phyloP scores from a whole-genome alignment of 2,329 filamentous ascomycete species.

The Colletotrichum lentis region DNA sequence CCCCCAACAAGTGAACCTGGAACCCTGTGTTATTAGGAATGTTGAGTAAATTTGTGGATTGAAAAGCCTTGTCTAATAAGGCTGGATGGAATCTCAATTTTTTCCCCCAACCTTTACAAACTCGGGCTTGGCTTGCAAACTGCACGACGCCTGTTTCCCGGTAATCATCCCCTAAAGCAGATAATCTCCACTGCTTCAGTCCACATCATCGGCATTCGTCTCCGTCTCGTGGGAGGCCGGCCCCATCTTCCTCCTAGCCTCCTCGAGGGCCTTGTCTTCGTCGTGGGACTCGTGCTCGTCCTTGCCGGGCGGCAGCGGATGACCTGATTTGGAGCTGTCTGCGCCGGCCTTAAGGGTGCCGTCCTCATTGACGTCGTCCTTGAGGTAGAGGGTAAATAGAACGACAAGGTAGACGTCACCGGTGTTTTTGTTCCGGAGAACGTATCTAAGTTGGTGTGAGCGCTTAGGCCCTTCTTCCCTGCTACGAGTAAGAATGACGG shows the following conservation, averaged over 20 bases:
- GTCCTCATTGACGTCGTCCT: conserved; percentile 69
- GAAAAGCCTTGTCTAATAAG: too few relatives aligned
- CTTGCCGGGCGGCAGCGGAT: conserved; percentile 28
- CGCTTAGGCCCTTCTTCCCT: conserved; percentile 58
- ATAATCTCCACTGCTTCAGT: conserved; percentile 43
- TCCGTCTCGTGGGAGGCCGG: conserved; percentile 41
- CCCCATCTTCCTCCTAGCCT: conserved; percentile 51
- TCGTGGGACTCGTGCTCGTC: conserved; percentile 43
- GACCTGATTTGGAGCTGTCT: conserved; percentile 44
- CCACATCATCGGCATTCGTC: conserved; percentile 55
- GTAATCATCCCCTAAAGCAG: too few relatives aligned
- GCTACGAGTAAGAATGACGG: conserved; percentile 39
- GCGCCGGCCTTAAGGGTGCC: conserved; percentile 60
- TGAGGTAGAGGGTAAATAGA: conserved; percentile 78
- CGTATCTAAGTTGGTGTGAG: conserved; percentile 89
- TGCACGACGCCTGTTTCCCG: too few relatives aligned
- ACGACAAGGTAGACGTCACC: conserved; percentile 81
- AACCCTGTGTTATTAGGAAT: neutral
- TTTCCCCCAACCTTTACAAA: too few relatives aligned
- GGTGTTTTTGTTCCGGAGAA: conserved; percentile 81
- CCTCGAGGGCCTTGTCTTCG: conserved; percentile 49
- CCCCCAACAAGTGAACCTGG: neutral
- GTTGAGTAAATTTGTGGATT: neutral
- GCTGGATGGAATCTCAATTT: too few relatives aligned
- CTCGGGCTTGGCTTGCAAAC: neutral